A percentile compares a stretch with the other conserved stretches of the same genome.
Evolutionary conservation across 768 basidiomycete genomes (phyloP).

Genomic region (Lactifluus hygrophoroides): DNA sequence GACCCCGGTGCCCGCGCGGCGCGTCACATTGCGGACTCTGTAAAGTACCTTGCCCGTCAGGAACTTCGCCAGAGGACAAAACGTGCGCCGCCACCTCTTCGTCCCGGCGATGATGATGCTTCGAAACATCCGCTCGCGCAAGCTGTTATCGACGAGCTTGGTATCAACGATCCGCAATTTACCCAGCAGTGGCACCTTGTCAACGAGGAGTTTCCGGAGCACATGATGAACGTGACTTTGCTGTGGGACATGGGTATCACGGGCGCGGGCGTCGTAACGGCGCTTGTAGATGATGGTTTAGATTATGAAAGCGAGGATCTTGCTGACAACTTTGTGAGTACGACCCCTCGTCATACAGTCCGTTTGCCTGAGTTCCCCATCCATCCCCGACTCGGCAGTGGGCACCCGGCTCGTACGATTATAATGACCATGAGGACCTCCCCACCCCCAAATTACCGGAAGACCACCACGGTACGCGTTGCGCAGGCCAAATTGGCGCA

Average conservation of each 20-base stretch:
- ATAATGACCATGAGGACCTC: conserved; percentile 84
- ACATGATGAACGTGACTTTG: conserved; percentile 87
- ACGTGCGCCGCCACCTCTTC: conserved; percentile 59
- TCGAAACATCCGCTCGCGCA: conserved; percentile 31
- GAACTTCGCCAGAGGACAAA: conserved; percentile 58
- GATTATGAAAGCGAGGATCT: conserved; percentile 87
- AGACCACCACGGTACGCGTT: conserved; percentile 96
- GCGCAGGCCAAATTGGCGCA: conserved; percentile 94
- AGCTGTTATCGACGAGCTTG: conserved; percentile 49
- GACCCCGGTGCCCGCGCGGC: conserved; percentile 30
- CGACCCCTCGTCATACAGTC: neutral
- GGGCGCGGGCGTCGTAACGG: conserved; percentile 78
- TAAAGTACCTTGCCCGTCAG: conserved; percentile 56
- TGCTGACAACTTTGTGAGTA: conserved; percentile 82
- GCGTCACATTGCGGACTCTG: conserved; percentile 42
- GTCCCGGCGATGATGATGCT: conserved; percentile 24
- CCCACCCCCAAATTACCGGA: conserved; percentile 84
- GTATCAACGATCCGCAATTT: conserved; percentile 77
- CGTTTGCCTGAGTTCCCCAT: neutral
- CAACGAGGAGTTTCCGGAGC: conserved; percentile 72
- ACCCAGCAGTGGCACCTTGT: conserved; percentile 89
- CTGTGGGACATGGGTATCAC: conserved; percentile 90
- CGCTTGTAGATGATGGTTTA: conserved; percentile 91
- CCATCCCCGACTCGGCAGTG: conserved; percentile 42
- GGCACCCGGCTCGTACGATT: conserved; percentile 85